Evolutionary conservation across 2,329 filamentous ascomycete genomes (phyloP).

Genomic region (Lachnellula subtilissima): DNA sequence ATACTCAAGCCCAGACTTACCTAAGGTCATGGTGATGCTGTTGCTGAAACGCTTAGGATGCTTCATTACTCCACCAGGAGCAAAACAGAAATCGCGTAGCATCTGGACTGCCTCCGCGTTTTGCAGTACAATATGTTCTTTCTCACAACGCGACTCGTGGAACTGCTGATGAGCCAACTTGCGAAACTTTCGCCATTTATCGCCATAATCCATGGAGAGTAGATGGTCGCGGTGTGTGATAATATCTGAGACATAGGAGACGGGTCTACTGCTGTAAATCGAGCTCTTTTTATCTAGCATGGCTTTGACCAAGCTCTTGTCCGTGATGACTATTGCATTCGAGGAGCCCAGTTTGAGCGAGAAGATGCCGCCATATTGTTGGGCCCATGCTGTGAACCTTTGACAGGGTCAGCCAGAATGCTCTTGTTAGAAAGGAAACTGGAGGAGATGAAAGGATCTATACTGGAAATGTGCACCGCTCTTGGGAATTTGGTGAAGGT

Average conservation of each 20-base stretch:
- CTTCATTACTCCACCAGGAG: too few relatives aligned
- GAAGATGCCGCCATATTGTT: constrained; percentile 39
- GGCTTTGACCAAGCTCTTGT: constrained; percentile 17
- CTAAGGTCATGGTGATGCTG: too few relatives aligned
- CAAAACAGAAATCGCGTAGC: too few relatives aligned
- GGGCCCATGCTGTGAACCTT: constrained; percentile 41
- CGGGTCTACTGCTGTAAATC: too few relatives aligned
- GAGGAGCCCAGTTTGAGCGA: constrained; percentile 16
- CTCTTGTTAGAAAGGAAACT: background rate
- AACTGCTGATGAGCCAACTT: constrained; percentile 41
- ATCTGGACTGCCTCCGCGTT: too few relatives aligned
- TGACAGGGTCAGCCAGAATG: background rate
- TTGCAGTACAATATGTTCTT: constrained; percentile 32
- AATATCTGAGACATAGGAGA: too few relatives aligned
- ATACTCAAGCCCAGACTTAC: too few relatives aligned
- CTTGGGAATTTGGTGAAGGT: constrained; percentile 16
- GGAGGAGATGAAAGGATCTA: background rate
- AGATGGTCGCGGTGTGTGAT: constrained; percentile 39
- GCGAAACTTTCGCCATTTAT: constrained; percentile 42
- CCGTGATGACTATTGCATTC: constrained; percentile 12
- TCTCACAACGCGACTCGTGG: constrained; percentile 41
- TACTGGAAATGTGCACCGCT: constrained; percentile 31
- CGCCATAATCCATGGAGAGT: constrained; percentile 42
- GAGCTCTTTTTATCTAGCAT: too few relatives aligned
- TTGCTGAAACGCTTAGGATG: too few relatives aligned